Evolutionary conservation across 805 yeast species (phyloP), one percentile per base, ranked within the genome.

Genomic region (Wickerhamiella qilinensis): DNA sequence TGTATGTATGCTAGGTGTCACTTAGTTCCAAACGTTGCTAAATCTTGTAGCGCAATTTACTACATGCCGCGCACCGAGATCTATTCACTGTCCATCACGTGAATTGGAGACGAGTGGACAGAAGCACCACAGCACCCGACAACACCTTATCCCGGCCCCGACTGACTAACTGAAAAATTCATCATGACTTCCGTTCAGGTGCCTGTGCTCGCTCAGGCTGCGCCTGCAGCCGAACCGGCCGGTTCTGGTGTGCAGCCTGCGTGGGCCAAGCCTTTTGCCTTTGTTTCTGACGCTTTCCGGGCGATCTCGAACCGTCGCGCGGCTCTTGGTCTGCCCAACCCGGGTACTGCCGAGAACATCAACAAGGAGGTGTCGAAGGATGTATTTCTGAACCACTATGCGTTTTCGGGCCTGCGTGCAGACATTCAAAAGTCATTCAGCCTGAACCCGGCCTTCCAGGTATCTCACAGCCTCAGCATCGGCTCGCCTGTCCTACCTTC

Each of bases 381-480:
- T 57, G 96, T 88, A 24, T 84, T 91, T 57, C 69, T 85, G 52
- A 75, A 72, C 55, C 93, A 85, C 57, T 81, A 82, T 65, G 76
- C 78, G 62, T 88, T 88, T 70, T 78, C 94, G 30, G 98, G 98
- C 43, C 71, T 91, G 55, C 80, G 94, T 59, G 98, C 97, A 41
- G 98, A 91, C 61, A 72, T 91, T 52, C 81, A 83, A 65, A 88
- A 88, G 69, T 83, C 86, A 12, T 84, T 91, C 56, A 65, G 80
- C 46, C 71, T 86, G 70, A 77, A 76, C 62, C 98, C 98, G 42
- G 86, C 83, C 42, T 91, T 91, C 78, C 97, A 91, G 69, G 81
- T 93, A 42, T 79, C 94, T 46, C 98, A 91, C 59, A 78, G 94
- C 43, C 79, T 91, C 56, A 70, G 93, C 30, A 67, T 83, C 49